Evolutionary conservation across 2,329 filamentous ascomycete genomes (phyloP).

Genomic region (Arthroderma sp.): DNA sequence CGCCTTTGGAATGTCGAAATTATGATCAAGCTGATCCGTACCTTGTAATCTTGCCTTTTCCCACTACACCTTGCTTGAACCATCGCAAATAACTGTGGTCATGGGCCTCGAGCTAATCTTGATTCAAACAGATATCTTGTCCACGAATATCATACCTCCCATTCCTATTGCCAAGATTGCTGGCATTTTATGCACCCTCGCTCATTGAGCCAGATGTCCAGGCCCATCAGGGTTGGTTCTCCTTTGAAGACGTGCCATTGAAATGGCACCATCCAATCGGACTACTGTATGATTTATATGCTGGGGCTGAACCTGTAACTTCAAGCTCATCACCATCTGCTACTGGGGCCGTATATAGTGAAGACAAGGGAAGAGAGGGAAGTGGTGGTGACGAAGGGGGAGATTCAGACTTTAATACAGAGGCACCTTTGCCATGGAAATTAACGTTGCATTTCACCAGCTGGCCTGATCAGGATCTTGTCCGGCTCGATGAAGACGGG

Average conservation of each 20-base stretch:
- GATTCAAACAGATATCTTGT: slow-evolving; percentile 38
- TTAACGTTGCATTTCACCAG: slow-evolving; percentile 49
- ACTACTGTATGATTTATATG: slow-evolving; percentile 56
- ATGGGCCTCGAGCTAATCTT: neutral
- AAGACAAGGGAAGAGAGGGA: slow-evolving; percentile 11
- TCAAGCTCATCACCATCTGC: slow-evolving; percentile 16
- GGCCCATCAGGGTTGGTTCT: slow-evolving; percentile 47
- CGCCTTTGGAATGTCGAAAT: slow-evolving; percentile 46
- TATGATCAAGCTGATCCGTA: slow-evolving; percentile 50
- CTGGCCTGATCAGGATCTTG: slow-evolving; percentile 45
- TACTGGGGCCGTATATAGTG: neutral
- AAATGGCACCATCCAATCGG: slow-evolving; percentile 63
- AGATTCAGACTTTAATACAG: neutral
- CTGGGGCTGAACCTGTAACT: slow-evolving; percentile 36
- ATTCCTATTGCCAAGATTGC: slow-evolving; percentile 48
- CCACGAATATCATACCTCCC: slow-evolving; percentile 57
- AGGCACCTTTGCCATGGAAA: slow-evolving; percentile 43
- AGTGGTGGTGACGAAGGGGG: slow-evolving; percentile 13
- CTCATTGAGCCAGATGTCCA: slow-evolving; percentile 45
- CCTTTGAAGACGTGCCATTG: slow-evolving; percentile 52
- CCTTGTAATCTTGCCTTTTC: slow-evolving; percentile 29
- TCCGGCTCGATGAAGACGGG: slow-evolving; percentile 42
- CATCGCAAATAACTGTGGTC: slow-evolving; percentile 1
- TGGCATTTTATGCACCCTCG: slow-evolving; percentile 46
- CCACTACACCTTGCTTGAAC: neutral